Evolutionary conservation across 257 asterid genomes (phyloP).

Genomic region (Prunella vulgaris): DNA sequence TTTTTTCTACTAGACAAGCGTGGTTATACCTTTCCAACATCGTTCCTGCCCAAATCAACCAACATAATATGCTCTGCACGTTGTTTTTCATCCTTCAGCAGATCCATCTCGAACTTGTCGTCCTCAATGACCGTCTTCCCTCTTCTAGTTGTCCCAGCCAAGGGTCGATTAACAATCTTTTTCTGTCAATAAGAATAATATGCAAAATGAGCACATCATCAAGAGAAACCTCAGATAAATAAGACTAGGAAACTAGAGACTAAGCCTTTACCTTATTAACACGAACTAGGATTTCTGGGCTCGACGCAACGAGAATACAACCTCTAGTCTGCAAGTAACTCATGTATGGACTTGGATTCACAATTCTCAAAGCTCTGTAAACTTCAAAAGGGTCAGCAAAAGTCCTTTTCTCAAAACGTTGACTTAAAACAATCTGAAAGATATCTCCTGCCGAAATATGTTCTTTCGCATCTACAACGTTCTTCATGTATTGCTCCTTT

Average conservation of each 20-base stretch:
- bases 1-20: neutral
- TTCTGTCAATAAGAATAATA: slow-evolving; percentile 43
- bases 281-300: slow-evolving; percentile 80
- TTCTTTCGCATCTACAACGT: slow-evolving; percentile 74
- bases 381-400: slow-evolving; percentile 93
- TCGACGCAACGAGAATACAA: slow-evolving; percentile 82
- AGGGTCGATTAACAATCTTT: slow-evolving; percentile 63
- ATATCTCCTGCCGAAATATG: slow-evolving; percentile 84
- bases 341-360: slow-evolving; percentile 95
- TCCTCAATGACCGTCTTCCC: slow-evolving; percentile 65
- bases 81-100: slow-evolving; percentile 75
- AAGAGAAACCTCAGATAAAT: neutral
- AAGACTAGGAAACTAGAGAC: slow-evolving; percentile 1
- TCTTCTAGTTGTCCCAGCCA: slow-evolving; percentile 84
- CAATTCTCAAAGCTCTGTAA: slow-evolving; percentile 83
- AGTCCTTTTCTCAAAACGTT: slow-evolving; percentile 80
- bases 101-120: slow-evolving; percentile 48
- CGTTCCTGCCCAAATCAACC: slow-evolving; percentile 88
- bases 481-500: slow-evolving; percentile 64
- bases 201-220: slow-evolving; percentile 4
- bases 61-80: slow-evolving; percentile 77
- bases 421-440: slow-evolving; percentile 82
- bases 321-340: slow-evolving; percentile 87
- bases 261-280: slow-evolving; percentile 55
- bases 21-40: slow-evolving; percentile 72